phyloP scores from a whole-genome alignment of 192 early-diverging fungal genomes.

The Linnemannia zychae region DNA sequence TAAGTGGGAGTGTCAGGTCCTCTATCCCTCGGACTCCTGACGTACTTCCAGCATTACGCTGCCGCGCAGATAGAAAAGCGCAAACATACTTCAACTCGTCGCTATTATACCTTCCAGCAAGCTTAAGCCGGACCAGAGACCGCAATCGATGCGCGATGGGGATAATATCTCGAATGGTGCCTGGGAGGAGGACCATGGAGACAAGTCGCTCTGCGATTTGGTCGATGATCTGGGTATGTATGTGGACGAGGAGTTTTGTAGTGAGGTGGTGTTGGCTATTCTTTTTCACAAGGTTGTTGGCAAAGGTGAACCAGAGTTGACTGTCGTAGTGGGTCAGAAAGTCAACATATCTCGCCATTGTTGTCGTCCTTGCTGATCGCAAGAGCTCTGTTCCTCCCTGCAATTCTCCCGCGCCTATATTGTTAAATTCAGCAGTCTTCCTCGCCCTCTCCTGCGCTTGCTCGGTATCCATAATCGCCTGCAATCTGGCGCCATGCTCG shows the following conservation, averaged over 20 bases:
- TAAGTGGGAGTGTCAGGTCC: constrained; percentile 1
- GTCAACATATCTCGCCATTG: neutral
- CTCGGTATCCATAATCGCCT: neutral
- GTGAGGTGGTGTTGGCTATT: neutral
- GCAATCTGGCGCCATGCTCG: neutral
- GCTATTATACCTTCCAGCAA: neutral
- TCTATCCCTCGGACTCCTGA: neutral
- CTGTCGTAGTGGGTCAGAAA: constrained; percentile 9
- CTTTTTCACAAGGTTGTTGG: neutral
- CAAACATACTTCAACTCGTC: neutral
- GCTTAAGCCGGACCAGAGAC: neutral
- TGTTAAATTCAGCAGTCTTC: too few relatives aligned
- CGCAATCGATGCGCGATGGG: neutral
- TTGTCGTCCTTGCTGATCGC: neutral
- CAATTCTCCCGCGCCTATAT: neutral
- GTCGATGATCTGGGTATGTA: neutral
- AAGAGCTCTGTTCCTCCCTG: neutral
- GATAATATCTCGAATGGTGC: constrained; percentile 1
- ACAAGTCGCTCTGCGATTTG: neutral
- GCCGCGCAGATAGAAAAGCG: neutral
- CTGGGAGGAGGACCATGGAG: neutral
- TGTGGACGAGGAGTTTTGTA: neutral
- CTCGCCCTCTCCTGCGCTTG: neutral
- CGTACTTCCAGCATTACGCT: neutral
- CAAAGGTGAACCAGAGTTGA: constrained; percentile 8